Conservation (phyloP, 2,329 filamentous ascomycete species). For the Pestalotiopsis sp. region DNA sequence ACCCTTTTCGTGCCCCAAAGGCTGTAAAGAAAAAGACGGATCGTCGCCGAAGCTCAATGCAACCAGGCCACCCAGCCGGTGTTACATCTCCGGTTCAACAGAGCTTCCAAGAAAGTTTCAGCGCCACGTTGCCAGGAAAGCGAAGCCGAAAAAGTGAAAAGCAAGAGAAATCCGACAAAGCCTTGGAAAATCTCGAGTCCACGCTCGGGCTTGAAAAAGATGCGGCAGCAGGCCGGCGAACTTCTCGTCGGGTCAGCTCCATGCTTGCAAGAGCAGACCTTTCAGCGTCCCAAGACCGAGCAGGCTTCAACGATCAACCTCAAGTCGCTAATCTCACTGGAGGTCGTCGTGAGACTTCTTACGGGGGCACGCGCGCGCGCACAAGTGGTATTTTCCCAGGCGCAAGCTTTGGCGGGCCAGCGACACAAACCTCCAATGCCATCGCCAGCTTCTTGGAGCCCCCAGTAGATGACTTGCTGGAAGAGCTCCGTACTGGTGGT, state of each 20-base stretch:
- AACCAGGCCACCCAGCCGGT: constrained; percentile 70
- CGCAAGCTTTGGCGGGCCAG: constrained; percentile 35
- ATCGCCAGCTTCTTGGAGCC: constrained; percentile 66
- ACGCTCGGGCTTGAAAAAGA: constrained; percentile 70
- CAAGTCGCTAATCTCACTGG: constrained; percentile 41
- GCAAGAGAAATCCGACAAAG: constrained; percentile 42
- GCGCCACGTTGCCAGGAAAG: constrained; percentile 55
- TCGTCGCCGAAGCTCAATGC: constrained; percentile 63
- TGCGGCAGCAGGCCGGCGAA: constrained; percentile 53
- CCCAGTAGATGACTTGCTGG: constrained; percentile 68
- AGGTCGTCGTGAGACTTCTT: constrained; percentile 69
- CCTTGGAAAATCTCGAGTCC: constrained; percentile 63
- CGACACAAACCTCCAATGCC: constrained; percentile 37
- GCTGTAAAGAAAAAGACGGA: constrained; percentile 46
- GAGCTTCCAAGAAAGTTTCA: constrained; percentile 76
- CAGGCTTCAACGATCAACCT: constrained; percentile 72
- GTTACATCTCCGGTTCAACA: constrained; percentile 74
- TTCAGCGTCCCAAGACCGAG: constrained; percentile 79
- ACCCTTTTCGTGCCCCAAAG: constrained; percentile 49
- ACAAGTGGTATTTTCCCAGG: constrained; percentile 52
- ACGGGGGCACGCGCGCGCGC: constrained; percentile 66
- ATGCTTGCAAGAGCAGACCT: constrained; percentile 84
- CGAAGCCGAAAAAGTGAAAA: constrained; percentile 52
- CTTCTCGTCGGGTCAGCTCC: constrained; percentile 83
- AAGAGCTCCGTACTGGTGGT: constrained; percentile 63